Conservation (phyloP, 768 basidiomycete species). For the Phaffia australis region DNA sequence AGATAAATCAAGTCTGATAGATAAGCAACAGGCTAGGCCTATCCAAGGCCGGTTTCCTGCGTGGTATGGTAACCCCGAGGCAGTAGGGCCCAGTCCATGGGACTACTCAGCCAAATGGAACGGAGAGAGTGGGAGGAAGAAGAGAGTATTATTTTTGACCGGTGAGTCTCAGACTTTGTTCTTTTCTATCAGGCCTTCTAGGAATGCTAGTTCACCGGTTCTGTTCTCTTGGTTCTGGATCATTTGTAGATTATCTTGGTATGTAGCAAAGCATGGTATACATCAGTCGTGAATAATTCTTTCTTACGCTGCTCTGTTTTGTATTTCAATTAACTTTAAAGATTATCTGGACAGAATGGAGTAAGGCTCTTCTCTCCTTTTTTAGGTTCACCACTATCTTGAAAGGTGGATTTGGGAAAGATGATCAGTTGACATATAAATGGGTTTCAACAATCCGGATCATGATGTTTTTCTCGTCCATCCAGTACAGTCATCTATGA, state of each 20-base stretch:
- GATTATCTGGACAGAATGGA: slow-evolving; percentile 26
- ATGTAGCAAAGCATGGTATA: not conserved
- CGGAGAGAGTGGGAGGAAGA: slow-evolving; percentile 9
- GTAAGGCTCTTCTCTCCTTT: slow-evolving; percentile 2
- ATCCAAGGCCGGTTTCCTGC: slow-evolving; percentile 22
- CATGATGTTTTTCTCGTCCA: not conserved
- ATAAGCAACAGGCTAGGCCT: not conserved
- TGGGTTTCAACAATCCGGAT: not conserved
- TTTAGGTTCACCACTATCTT: not conserved
- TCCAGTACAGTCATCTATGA: slow-evolving; percentile 23
- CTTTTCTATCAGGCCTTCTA: not conserved
- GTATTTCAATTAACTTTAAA: too few species aligned
- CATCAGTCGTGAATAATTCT: not conserved
- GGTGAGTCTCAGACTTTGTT: slow-evolving; percentile 2
- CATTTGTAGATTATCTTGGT: slow-evolving; percentile 18
- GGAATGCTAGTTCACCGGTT: not conserved
- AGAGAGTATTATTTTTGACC: slow-evolving; percentile 21
- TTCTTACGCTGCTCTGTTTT: not conserved
- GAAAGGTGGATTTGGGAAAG: not conserved
- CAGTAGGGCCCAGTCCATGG: slow-evolving; percentile 21
- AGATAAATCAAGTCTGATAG: too few species aligned
- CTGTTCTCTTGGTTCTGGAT: not conserved
- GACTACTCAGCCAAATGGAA: slow-evolving; percentile 11
- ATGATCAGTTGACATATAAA: not conserved
- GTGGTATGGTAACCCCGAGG: slow-evolving; percentile 23